Evolutionary conservation across 2,329 filamentous ascomycete genomes (phyloP), one percentile per base, ranked within the genome.

Genomic region (Sclerotinia glacialis): DNA sequence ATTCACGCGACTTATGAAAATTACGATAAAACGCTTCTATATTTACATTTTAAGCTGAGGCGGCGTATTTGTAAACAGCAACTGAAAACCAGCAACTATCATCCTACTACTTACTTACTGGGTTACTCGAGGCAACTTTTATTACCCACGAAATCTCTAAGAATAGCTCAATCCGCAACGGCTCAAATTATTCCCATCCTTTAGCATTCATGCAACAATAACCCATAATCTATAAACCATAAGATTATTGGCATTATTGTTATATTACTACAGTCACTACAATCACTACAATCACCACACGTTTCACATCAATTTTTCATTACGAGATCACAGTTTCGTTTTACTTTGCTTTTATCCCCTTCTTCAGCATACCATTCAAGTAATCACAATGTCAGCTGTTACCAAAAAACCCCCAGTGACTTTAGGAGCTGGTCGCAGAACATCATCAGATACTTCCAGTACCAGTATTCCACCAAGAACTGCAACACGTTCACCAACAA

Each of bases 331-430:
- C 28, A 0, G 5, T 64, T 61, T 52, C 28, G 11, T 18, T 31
- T 18, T 23, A 18, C 59, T 26, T 46, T 34, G 14, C 14, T 28
- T 34, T 31, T 26, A 54, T 58, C 65, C 18, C 40, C 16, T 52
- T 28, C 31, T 63, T 49, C 67, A 26, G 16, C 21, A 46, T 60
- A 21, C 34, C 14, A 23, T 54, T 16, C 26, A 56, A 49, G 12
- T 40, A 49, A 52, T 68, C 67, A 71, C 54, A 31, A 80, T 81
- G 79, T 81, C 79, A 74, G 75, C 79, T 70, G 76, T 75, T 58
- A 76, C 78, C 69, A 80, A 79, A 72, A 81, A 80, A 72, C 76
- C 79, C 67, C 72, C 74, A 34, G 69, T 68, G 16, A 67, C 69
- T 21, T n/a, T 60, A 44, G 42, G 64, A 37, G 31, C 67, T 47